Evolutionary conservation across 768 basidiomycete genomes (phyloP).

Genomic region (Cyathus striatus): DNA sequence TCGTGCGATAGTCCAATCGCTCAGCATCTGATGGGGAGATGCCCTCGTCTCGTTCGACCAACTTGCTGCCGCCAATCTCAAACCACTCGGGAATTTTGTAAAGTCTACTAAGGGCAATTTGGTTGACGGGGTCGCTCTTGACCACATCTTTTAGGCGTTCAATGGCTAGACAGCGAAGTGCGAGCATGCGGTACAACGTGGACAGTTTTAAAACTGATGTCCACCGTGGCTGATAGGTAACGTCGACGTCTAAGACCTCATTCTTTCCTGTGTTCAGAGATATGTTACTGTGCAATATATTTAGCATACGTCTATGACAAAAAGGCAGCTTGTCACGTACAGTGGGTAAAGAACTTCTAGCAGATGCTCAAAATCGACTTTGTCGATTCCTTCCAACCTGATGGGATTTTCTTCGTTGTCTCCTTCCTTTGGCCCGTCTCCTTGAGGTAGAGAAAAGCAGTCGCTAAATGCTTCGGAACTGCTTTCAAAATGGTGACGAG

Average conservation of each 20-base stretch:
- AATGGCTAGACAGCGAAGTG: not conserved
- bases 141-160: not conserved
- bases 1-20: no score
- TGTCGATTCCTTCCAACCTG: conserved; percentile 5
- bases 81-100: not conserved
- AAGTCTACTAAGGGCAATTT: not conserved
- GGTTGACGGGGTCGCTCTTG: not conserved
- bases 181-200: not conserved
- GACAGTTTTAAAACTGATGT: not conserved
- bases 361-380: conserved; percentile 8
- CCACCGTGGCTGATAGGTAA: no score
- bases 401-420: conserved; percentile 5
- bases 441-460: not conserved
- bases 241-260: no score
- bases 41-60: not conserved
- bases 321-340: conserved; percentile 6
- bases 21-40: not conserved
- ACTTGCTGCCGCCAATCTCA: not conserved
- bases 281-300: no score
- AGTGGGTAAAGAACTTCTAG: conserved; percentile 9
- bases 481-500: conserved; percentile 5
- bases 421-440: not conserved
- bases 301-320: no score
- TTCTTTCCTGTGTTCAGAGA: no score
- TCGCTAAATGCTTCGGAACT: not conserved